Base-by-base conservation (phyloP, 108 stramenopile species). In the Cyclotella baltica region DNA sequence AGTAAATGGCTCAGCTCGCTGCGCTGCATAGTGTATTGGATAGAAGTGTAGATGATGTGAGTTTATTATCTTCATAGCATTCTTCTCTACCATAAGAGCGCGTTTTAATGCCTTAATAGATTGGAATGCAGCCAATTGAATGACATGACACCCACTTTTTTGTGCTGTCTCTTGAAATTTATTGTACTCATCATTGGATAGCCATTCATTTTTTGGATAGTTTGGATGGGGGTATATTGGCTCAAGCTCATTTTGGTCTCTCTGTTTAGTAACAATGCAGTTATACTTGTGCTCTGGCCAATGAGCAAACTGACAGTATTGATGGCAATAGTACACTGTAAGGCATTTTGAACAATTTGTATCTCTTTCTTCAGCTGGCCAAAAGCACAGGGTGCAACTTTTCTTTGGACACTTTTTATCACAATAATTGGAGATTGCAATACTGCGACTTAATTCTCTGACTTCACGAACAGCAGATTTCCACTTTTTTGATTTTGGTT, bases 301-400 rank as follows among this genome's bases (percentile, higher is more conserved):
- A 59, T 70, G 57, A n/a, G 37, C 57, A n/a, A 35, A 18, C 27
- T 70, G 70, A 37, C 70, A 70, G 25, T 36, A 20, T 10, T 53
- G 31, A 22, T 25, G 27, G 27, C 70, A 70, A 23, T 70, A 70
- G 11, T 15, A 57, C 4, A 70, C 70, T 6, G 53, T 57, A 20
- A 6, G n/a, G 35, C 70, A 70, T 10, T 70, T 70, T 4, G 70
- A 56, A 29, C 70, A 70, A n/a, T 28, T 30, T 19, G 13, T 43
- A 13, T 43, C 40, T 43, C n/a, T n/a, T n/a, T 29, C n/a, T 28
- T 33, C 53, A 5, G 57, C 70, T 1, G 52, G 53, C 70, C 70
- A 70, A 59, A 70, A 70, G 53, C 70, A 70, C 57, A 70, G 25
- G n/a, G 70, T 53, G 35, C 70, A 70, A 22, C 53, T 56, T 51